Evolutionary conservation across 441 rosid species (phyloP).

Genomic region (Monsonia emarginata): DNA sequence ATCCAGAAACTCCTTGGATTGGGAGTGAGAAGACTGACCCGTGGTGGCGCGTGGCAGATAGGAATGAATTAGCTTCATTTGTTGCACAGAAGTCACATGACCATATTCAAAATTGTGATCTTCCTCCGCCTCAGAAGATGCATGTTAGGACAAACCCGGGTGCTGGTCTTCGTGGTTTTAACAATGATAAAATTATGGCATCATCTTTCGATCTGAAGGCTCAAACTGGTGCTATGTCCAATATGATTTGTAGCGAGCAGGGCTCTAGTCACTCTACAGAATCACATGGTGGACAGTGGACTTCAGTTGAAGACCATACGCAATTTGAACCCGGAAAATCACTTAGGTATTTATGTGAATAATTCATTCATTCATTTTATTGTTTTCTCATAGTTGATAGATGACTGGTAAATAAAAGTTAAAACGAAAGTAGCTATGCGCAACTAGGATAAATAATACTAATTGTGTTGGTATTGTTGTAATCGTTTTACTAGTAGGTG

Average conservation of each 20-base stretch:
- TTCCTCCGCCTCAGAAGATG: conserved; percentile 79
- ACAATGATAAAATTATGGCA: conserved; percentile 19
- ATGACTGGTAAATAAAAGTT: too few species aligned
- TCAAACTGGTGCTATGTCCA: conserved; percentile 20
- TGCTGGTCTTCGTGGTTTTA: conserved; percentile 29
- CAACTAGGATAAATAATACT: too few species aligned
- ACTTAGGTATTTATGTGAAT: conserved; percentile 30
- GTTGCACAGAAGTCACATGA: conserved; percentile 72
- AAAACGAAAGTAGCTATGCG: too few species aligned
- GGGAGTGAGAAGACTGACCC: conserved; percentile 53
- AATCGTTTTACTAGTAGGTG: too few species aligned
- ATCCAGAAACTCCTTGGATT: conserved; percentile 54
- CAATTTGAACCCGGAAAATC: conserved; percentile 30
- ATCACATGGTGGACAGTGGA: conserved; percentile 22
- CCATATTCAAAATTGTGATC: conserved; percentile 73
- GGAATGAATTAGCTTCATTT: conserved; percentile 67
- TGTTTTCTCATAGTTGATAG: neutral
- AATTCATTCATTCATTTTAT: neutral
- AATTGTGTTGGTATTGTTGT: too few species aligned
- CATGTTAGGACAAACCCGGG: conserved; percentile 35
- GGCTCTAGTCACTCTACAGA: conserved; percentile 20
- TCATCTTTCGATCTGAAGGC: conserved; percentile 29
- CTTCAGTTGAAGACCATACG: conserved; percentile 24
- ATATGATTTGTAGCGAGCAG: conserved; percentile 20
- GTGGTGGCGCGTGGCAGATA: conserved; percentile 84